Conservation (phyloP, 2,329 filamentous ascomycete genomes). For the Fusarium verticillioides region DNA sequence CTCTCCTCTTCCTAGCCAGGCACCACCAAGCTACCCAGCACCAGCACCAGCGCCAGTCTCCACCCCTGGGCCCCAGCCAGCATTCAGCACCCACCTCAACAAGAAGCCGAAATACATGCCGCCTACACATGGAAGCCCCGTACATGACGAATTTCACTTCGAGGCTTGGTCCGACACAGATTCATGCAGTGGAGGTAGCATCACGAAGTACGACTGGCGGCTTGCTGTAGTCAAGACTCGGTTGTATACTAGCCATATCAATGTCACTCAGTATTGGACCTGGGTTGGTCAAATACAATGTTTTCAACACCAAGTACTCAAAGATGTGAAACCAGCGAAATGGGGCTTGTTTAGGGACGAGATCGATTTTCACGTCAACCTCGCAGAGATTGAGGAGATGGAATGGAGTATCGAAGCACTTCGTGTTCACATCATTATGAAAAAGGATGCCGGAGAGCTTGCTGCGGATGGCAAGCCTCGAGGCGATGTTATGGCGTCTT, state of each 20-base stretch:
- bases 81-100: conserved; percentile 33
- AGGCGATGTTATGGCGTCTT: conserved; percentile 62
- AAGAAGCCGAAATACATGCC: conserved; percentile 45
- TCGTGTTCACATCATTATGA: conserved; percentile 57
- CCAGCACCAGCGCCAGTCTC: conserved; percentile 6
- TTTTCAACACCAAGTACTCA: conserved; percentile 66
- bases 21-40: conserved; percentile 1
- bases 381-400: conserved; percentile 60
- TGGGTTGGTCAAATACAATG: conserved; percentile 55
- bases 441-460: conserved; percentile 41
- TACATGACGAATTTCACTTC: conserved; percentile 55
- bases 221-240: conserved; percentile 64
- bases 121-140: conserved; percentile 9
- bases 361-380: conserved; percentile 61
- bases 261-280: conserved; percentile 67
- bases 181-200: conserved; percentile 58
- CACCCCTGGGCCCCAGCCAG: conserved; percentile 3
- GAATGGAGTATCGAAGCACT: conserved; percentile 56
- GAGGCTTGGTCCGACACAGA: conserved; percentile 64
- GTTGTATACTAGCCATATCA: conserved; percentile 56
- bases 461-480: conserved; percentile 50
- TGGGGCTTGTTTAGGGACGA: conserved; percentile 64
- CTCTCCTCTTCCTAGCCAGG: conserved; percentile 42
- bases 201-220: conserved; percentile 62
- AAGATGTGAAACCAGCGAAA: conserved; percentile 53